Evolutionary conservation across 495 filamentous ascomycete genomes (phyloP).

Genomic region (Daldinia loculata): DNA sequence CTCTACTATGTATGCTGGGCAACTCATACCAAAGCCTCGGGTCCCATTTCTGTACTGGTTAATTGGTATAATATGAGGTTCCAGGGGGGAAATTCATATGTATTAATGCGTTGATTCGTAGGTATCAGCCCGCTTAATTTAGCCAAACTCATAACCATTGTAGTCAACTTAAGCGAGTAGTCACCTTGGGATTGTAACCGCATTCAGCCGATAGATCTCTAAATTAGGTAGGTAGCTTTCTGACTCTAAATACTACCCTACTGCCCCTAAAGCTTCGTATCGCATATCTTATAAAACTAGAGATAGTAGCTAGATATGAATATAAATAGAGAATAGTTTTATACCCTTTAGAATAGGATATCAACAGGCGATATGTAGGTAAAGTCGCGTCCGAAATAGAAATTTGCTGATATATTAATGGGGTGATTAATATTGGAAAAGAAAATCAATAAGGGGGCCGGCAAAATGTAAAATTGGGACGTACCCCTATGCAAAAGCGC

Average conservation of each 20-base stretch:
- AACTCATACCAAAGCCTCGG: not conserved
- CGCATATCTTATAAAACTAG: no score
- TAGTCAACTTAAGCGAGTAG: not conserved
- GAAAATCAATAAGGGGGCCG: not conserved
- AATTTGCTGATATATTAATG: no score
- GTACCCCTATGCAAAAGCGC: not conserved
- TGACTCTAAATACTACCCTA: no score
- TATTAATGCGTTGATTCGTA: slow-evolving; percentile 12
- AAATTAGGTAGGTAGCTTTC: no score
- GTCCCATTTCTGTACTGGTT: not conserved
- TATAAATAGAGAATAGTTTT: no score
- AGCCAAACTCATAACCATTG: slow-evolving; percentile 15
- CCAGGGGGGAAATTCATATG: not conserved
- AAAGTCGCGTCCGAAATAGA: no score
- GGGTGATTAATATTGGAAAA: no score
- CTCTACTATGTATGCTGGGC: not conserved
- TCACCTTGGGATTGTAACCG: not conserved
- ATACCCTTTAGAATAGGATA: no score
- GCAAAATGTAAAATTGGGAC: not conserved
- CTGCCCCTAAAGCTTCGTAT: no score
- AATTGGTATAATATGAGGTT: not conserved
- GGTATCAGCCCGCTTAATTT: slow-evolving; percentile 11
- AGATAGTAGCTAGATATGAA: no score
- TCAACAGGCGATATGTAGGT: no score
- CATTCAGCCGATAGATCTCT: slow-evolving; percentile 5